Evolutionary conservation across 1,139 yeast genomes (phyloP).

Genomic region (Eremothecium gossypii): DNA sequence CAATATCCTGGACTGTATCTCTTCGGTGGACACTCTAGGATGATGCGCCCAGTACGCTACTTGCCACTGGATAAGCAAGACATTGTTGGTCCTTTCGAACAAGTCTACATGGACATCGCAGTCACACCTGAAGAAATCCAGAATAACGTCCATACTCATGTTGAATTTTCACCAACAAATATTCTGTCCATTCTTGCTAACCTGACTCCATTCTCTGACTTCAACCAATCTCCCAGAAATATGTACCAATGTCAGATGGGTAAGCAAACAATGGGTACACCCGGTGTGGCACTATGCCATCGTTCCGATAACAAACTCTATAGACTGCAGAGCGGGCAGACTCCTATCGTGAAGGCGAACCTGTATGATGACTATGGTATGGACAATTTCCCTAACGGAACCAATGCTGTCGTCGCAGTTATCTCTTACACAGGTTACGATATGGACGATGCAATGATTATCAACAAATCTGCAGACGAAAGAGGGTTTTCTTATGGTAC

Average conservation of each 20-base stretch:
- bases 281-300: constrained; percentile 88
- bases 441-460: constrained; percentile 99
- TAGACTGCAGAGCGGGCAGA: constrained; percentile 89
- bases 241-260: constrained; percentile 99
- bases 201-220: constrained; percentile 94
- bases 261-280: constrained; percentile 99
- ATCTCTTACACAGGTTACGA: constrained; percentile 98
- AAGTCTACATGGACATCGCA: constrained; percentile 93
- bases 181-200: constrained; percentile 90
- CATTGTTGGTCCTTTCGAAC: constrained; percentile 94
- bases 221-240: constrained; percentile 98
- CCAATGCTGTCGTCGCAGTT: constrained; percentile 97
- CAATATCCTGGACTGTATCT: constrained; percentile 94
- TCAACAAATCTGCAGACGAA: constrained; percentile 93
- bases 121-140: constrained; percentile 90
- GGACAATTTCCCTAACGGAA: constrained; percentile 98
- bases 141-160: constrained; percentile 76
- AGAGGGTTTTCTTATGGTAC: constrained; percentile 98
- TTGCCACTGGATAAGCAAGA: constrained; percentile 77
- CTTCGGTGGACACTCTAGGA: constrained; percentile 87
- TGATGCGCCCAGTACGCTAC: constrained; percentile 93
- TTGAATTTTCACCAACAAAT: constrained; percentile 90
- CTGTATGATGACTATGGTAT: constrained; percentile 93
- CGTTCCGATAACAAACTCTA: constrained; percentile 93
- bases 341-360: constrained; percentile 93